Percentiles rank a stretch among this genome's conserved stretches.
These are phyloP conservation scores for Rhazya stricta DNA, from an alignment of 257 asterid species.

Conservation along the genomic window DNA sequence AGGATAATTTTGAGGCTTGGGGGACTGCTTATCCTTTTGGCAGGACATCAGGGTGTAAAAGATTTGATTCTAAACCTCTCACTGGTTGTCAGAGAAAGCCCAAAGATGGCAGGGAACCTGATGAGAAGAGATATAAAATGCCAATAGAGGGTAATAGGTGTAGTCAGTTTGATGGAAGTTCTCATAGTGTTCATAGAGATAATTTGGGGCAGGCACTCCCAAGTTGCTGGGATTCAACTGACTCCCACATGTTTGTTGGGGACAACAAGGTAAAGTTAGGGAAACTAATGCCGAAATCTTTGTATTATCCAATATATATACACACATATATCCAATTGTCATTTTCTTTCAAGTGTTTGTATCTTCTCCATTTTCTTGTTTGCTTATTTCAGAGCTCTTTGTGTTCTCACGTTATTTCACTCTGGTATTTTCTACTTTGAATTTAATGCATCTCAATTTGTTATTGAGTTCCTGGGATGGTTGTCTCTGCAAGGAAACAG, in stretches of 20 bases:
- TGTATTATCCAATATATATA: constrained; percentile 28
- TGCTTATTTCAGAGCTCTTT: constrained; percentile 1
- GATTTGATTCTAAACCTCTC: constrained; percentile 30
- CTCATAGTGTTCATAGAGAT: constrained; percentile 23
- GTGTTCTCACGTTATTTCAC: constrained; percentile 5
- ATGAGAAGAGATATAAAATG: constrained; percentile 19
- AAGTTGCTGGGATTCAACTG: constrained; percentile 41
- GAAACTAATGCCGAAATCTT: constrained; percentile 25
- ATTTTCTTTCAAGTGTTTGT: constrained; percentile 12
- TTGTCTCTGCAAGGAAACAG: background rate
- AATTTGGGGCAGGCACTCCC: constrained; percentile 25
- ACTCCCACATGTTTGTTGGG: constrained; percentile 31
- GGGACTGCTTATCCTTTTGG: constrained; percentile 27
- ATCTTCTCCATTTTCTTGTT: background rate
- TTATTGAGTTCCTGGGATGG: background rate
- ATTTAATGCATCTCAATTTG: background rate
- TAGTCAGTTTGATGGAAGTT: constrained; percentile 29
- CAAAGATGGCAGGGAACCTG: constrained; percentile 28
- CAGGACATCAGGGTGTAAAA: constrained; percentile 23
- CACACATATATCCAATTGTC: constrained; percentile 22
- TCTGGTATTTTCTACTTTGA: background rate
- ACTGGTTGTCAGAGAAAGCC: constrained; percentile 22
- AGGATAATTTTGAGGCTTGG: constrained; percentile 22
- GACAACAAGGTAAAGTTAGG: constrained; percentile 55
- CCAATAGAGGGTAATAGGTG: constrained; percentile 23